Evolutionary conservation across 805 yeast genomes (phyloP), one percentile per base, ranked within the genome.

Genomic region (Starmerella tilneyi): DNA sequence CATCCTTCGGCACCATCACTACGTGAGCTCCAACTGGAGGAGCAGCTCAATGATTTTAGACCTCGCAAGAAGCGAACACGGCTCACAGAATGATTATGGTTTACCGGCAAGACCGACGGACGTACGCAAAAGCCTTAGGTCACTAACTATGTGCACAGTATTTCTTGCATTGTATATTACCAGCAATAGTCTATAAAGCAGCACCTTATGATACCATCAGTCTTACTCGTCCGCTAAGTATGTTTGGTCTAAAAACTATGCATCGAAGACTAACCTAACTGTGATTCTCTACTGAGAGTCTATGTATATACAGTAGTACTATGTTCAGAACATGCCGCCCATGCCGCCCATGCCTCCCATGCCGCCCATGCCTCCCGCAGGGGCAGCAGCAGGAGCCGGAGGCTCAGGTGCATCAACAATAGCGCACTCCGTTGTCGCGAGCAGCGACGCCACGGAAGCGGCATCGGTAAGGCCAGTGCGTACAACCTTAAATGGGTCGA

Each of bases 391-490:
- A 49, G 69, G 70, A 53, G 75, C 74, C 40, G 74, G 69, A 60
- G 89, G 92, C 55, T 69, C 70, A 59, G 96, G 94, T 54, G 94
- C 95, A 58, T 83, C 96, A 49, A 86, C 95, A 61, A 92, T 84
- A 53, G 96, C 96, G 66, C 96, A 94, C 72, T 92, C 98, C 53
- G 98, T 89, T 48, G 97, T 89, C 54, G 97, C 96, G 65, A 92
- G 75, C 65, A 92, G 73, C 24, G 96, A 85, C 39, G 98, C 97
- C 52, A 92, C 96, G 72, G 97, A 95, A 41, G 94, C 76, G 51
- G 98, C 97, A 61, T 92, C 97, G 46, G 84, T 84, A 61, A 92
- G 73, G 51, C 97, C 96, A 59, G 84, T 79, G 73, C 92, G 84
- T 50, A 92, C 96, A 56, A 89, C 97, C 76, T 86, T 89, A 77